phyloP scores from a whole-genome alignment of 495 filamentous ascomycete species.

The Daldinia bambusicola region DNA sequence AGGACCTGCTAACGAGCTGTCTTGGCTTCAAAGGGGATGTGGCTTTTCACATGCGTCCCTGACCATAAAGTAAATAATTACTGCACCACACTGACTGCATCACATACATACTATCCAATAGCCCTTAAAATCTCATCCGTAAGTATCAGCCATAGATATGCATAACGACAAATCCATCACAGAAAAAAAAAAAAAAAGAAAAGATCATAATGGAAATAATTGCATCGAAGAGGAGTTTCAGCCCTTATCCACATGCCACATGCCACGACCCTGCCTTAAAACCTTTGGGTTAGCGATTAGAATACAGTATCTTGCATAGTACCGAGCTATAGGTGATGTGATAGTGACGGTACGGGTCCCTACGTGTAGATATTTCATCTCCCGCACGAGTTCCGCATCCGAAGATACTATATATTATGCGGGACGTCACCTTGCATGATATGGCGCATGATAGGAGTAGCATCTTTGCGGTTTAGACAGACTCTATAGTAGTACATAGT shows the following conservation, averaged over 20 bases:
- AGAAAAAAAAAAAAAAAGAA: no score
- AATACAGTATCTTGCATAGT: constrained; percentile 13
- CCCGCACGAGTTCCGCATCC: constrained; percentile 3
- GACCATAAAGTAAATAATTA: background rate
- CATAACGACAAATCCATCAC: no score
- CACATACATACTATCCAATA: no score
- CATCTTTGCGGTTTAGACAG: constrained; percentile 9
- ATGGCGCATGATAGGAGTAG: constrained; percentile 8
- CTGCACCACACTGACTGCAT: background rate
- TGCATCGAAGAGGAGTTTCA: no score
- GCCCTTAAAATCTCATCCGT: constrained; percentile 22
- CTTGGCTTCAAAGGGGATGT: constrained; percentile 19
- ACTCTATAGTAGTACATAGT: background rate
- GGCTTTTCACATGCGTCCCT: constrained; percentile 32
- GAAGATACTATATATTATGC: background rate
- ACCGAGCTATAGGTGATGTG: constrained; percentile 24
- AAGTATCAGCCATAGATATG: background rate
- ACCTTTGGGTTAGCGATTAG: background rate
- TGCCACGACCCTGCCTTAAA: constrained; percentile 18
- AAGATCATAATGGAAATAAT: no score
- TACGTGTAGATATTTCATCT: constrained; percentile 10
- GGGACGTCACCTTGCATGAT: constrained; percentile 39
- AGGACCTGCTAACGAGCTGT: constrained; percentile 4
- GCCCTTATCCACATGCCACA: background rate
- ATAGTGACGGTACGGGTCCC: constrained; percentile 11